phyloP scores from a whole-genome alignment of 257 asterid genomes.

The Solanum pinnatisectum region DNA sequence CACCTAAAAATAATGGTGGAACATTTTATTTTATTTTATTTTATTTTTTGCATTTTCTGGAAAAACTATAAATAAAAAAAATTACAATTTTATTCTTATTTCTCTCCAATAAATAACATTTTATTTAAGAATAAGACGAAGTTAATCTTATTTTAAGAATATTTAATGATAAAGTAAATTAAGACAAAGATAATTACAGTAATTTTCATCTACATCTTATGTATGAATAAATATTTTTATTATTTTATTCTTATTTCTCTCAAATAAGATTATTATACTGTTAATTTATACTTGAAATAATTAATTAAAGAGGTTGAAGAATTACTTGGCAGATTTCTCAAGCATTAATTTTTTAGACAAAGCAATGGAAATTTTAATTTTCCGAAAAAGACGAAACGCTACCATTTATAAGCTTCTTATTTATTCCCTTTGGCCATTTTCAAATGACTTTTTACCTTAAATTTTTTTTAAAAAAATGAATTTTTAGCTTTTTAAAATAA shows the following conservation, averaged over 20 bases:
- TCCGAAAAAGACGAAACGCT: background rate
- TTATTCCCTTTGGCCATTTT: background rate
- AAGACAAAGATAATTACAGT: too few species aligned
- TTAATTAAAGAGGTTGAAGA: background rate
- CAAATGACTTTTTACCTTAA: background rate
- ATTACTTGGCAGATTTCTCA: background rate
- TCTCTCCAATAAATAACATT: background rate
- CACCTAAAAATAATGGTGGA: background rate
- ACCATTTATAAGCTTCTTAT: background rate
- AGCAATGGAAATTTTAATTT: background rate
- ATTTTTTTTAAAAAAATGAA: background rate
- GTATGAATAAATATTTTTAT: too few species aligned
- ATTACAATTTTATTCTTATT: background rate
- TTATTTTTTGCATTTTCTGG: too few species aligned
- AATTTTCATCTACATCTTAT: too few species aligned
- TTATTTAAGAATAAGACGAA: background rate
- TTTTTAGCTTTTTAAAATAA: too few species aligned
- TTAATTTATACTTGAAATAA: background rate
- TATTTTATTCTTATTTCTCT: too few species aligned
- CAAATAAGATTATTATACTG: background rate
- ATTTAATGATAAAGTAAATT: background rate
- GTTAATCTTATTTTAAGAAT: background rate
- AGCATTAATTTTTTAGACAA: background rate
- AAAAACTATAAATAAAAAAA: background rate
- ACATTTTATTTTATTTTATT: too few species aligned